phyloP scores from a whole-genome alignment of 176 grass and related monocot genomes.

The Melocanna baccifera region DNA sequence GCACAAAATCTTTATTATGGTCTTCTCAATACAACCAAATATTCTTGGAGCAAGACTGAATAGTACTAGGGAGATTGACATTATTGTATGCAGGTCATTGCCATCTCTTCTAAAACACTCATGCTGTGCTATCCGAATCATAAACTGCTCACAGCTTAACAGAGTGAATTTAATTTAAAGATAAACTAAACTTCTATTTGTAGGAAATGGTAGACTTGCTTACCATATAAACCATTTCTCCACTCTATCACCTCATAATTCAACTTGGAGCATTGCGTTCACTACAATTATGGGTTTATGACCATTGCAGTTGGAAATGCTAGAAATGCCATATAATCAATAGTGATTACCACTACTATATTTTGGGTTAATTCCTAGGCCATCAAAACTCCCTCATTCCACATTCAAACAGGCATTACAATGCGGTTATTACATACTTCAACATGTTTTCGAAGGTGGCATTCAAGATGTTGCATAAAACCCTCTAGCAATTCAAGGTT shows the following conservation, averaged over 20 bases:
- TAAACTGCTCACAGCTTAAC: constrained; percentile 39
- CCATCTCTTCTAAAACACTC: constrained; percentile 52
- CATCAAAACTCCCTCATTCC: not conserved
- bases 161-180: not conserved
- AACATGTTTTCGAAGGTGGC: not conserved
- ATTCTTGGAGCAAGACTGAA: not conserved
- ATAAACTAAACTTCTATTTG: no score
- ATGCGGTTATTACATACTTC: not conserved
- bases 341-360: not conserved
- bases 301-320: not conserved
- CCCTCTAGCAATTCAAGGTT: no score
- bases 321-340: not conserved
- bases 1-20: not conserved
- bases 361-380: not conserved
- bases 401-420: not conserved
- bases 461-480: not conserved
- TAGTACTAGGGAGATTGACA: constrained; percentile 47
- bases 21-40: not conserved
- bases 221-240: not conserved
- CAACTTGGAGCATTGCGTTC: not conserved
- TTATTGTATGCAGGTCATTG: constrained; percentile 51
- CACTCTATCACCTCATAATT: not conserved
- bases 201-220: no score
- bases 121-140: constrained; percentile 50
- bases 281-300: not conserved